Base-by-base conservation (phyloP, 1,284 basidiomycete genomes). In the Malassezia psittaci region DNA sequence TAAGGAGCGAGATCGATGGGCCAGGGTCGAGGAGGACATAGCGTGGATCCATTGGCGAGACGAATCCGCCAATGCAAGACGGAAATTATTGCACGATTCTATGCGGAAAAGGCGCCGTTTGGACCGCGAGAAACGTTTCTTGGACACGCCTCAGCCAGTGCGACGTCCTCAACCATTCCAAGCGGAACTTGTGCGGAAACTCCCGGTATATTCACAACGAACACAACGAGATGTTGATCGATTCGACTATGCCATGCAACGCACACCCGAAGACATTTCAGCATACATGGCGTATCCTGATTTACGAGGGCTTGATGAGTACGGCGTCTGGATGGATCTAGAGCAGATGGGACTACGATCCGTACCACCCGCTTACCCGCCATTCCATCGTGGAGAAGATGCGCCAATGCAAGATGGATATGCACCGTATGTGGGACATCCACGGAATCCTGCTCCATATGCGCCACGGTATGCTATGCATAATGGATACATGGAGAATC, bases 61-160 rank as follows among this genome's bases (percentile, higher is more conserved):
- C 85, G 87, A 52, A 76, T 82, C 13, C 77, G 78, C 54, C 1
- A 10, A 24, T 32, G 76, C 90, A n/a, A 85, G 89, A 62, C 83
- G 81, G 0, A 82, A 84, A 15, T 85, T 89, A 84, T 83, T 89
- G 50, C 82, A 87, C 0, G 87, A 90, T 62, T 82, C 83, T 13
- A 88, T 86, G 63, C 79, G 86, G 57, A 89, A 90, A 73, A 79
- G 86, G 48, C 79, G 89, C 38, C 80, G 81, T 50, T 74, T 91
- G 29, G 88, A 91, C 69, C 79, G 88, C 54, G 88, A 90, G 55
- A 81, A 87, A 61, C 80, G 87, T 52, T 78, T 80, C 0, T 63
- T 83, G 2, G 88, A 90, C 64, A 79, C 83, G n/a, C 85, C 86
- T 15, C 81, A 81, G 35, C 84, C 85, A 51, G 54, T 43, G 48